Evolutionary conservation across 352 stramenopile genomes (phyloP).

Genomic region (Globisporangium sylvaticum): DNA sequence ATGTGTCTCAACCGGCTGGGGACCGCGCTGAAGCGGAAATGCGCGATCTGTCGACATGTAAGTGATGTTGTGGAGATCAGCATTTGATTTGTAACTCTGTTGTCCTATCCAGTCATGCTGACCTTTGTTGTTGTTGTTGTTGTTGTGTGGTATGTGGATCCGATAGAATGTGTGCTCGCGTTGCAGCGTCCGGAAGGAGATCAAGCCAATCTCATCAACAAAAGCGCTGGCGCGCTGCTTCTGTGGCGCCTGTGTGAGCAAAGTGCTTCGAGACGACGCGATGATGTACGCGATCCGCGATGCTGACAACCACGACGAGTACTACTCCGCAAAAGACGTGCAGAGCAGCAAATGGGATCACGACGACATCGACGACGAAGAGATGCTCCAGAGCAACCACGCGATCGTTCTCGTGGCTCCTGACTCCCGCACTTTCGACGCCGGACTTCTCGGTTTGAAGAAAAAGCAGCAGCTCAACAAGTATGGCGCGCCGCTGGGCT

Average conservation of each 20-base stretch:
- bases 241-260: constrained; percentile 51
- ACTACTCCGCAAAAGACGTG: neutral
- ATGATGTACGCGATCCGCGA: constrained; percentile 43
- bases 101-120: neutral
- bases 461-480: constrained; percentile 14
- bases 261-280: constrained; percentile 48
- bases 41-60: constrained; percentile 44
- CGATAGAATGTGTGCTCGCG: constrained; percentile 30
- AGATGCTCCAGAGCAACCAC: constrained; percentile 21
- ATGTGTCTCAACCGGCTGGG: constrained; percentile 39
- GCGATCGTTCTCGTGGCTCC: constrained; percentile 24
- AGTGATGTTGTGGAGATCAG: neutral
- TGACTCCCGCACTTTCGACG: constrained; percentile 20
- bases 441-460: constrained; percentile 8
- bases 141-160: no score
- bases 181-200: constrained; percentile 51
- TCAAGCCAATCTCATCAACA: constrained; percentile 22
- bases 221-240: constrained; percentile 41
- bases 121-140: no score
- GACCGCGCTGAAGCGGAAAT: constrained; percentile 29
- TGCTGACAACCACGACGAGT: constrained; percentile 5
- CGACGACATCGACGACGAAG: constrained; percentile 38
- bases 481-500: constrained; percentile 13
- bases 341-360: constrained; percentile 28
- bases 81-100: neutral